These are phyloP conservation scores for Amphicarpaea edgeworthii DNA, from an alignment of 306 rosid species.

Conservation along the genomic window DNA sequence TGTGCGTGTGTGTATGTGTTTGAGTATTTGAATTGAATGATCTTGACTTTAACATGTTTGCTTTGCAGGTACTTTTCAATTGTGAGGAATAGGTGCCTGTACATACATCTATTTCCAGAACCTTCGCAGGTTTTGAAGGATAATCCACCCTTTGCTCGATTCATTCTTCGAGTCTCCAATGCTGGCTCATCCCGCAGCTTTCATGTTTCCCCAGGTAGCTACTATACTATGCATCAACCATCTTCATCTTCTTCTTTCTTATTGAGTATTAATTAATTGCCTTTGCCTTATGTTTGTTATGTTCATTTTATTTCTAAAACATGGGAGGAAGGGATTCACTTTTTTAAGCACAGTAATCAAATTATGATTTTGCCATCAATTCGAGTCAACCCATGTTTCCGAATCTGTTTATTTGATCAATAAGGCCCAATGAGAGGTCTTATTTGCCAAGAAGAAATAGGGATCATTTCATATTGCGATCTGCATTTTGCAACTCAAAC, in stretches of 20 bases:
- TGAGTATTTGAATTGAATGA: background rate
- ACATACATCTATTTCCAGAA: conserved; percentile 87
- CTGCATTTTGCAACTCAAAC: background rate
- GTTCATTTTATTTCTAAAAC: background rate
- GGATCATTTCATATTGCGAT: conserved; percentile 1
- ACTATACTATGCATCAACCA: too few relatives aligned
- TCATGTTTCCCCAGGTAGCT: conserved; percentile 58
- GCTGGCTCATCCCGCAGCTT: conserved; percentile 65
- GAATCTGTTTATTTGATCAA: background rate
- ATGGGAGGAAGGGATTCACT: background rate
- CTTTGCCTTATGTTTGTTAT: background rate
- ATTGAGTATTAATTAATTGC: background rate
- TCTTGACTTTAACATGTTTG: background rate
- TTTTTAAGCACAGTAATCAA: background rate
- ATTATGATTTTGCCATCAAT: background rate
- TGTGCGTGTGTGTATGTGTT: background rate
- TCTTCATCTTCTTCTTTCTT: background rate
- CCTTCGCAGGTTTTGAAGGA: conserved; percentile 71
- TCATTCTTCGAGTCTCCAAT: conserved; percentile 70
- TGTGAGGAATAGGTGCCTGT: conserved; percentile 70
- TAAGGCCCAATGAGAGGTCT: background rate
- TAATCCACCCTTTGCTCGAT: conserved; percentile 81
- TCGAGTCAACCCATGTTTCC: background rate
- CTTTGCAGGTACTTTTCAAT: conserved; percentile 64
- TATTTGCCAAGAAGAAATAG: conserved; percentile 7